These are phyloP conservation scores for Botryotinia convoluta DNA, from an alignment of 2,329 filamentous ascomycete species.

Conservation along the genomic window DNA sequence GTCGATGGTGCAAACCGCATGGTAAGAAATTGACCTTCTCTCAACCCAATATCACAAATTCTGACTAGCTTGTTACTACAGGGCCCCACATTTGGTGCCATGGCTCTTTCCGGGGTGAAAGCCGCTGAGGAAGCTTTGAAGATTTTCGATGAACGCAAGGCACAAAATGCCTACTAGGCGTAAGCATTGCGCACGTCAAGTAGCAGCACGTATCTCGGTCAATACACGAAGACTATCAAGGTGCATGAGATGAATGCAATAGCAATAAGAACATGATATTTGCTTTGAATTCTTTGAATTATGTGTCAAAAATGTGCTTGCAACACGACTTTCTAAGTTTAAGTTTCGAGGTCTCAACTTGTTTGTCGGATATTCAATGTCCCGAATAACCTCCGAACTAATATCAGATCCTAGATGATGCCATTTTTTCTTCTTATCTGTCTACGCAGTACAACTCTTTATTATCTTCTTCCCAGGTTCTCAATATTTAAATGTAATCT, in stretches of 20 bases:
- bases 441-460: background rate
- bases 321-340: background rate
- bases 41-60: background rate
- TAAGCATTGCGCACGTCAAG: background rate
- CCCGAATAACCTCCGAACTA: background rate
- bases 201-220: background rate
- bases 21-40: constrained; percentile 47
- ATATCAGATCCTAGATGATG: background rate
- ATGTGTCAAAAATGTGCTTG: background rate
- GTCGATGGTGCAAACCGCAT: constrained; percentile 90
- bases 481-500: background rate
- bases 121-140: constrained; percentile 82
- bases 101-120: constrained; percentile 85
- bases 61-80: constrained; percentile 24
- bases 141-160: constrained; percentile 74
- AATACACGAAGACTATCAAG: background rate
- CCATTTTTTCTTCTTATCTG: too few relatives aligned
- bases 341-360: background rate
- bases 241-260: background rate
- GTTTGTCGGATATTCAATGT: background rate
- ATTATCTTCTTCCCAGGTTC: too few relatives aligned
- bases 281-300: background rate
- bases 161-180: constrained; percentile 58
- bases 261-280: background rate
- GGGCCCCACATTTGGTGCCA: constrained; percentile 79